Percentiles rank a stretch among this genome's conserved stretches.
These are phyloP conservation scores for Wallacemonas rigidus DNA, from an alignment of 208 protist species.

Conservation along the genomic window DNA sequence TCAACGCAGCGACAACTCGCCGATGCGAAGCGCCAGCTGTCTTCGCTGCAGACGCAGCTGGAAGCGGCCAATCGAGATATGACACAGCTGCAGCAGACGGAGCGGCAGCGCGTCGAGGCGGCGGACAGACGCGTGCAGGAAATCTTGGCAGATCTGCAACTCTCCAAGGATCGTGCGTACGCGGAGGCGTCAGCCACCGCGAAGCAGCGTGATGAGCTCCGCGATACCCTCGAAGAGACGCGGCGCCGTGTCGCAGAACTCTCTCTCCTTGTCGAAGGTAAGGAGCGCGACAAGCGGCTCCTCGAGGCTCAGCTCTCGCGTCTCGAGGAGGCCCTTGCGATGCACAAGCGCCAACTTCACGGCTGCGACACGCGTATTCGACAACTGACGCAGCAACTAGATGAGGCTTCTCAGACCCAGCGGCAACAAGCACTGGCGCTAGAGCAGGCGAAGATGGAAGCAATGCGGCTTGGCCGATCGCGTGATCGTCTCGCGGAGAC, in stretches of 20 bases:
- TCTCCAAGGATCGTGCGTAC: conserved; percentile 27
- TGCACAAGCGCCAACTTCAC: conserved; percentile 58
- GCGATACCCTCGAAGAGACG: conserved; percentile 22
- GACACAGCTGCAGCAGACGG: conserved; percentile 17
- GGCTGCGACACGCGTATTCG: conserved; percentile 41
- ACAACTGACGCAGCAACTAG: conserved; percentile 44
- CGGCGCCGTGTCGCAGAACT: conserved; percentile 28
- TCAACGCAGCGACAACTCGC: conserved; percentile 23
- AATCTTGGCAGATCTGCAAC: conserved; percentile 33
- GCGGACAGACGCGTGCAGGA: conserved; percentile 32
- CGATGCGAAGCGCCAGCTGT: conserved; percentile 38
- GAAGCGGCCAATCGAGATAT: conserved; percentile 24
- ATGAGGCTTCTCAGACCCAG: conserved; percentile 40
- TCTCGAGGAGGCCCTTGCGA: conserved; percentile 50
- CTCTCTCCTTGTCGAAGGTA: conserved; percentile 24
- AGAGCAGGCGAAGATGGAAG: conserved; percentile 66
- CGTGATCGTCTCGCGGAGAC: conserved; percentile 51
- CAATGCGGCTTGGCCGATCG: conserved; percentile 37
- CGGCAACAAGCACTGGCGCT: conserved; percentile 43
- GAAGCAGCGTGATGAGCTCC: conserved; percentile 32
- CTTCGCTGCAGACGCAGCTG: conserved; percentile 14
- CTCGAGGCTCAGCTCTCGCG: conserved; percentile 39
- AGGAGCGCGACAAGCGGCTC: conserved; percentile 39
- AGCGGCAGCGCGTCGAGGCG: conserved; percentile 28
- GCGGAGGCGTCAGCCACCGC: conserved; percentile 36